phyloP scores from a whole-genome alignment of 73 alveolate species.

The Paramecium caudatum region DNA sequence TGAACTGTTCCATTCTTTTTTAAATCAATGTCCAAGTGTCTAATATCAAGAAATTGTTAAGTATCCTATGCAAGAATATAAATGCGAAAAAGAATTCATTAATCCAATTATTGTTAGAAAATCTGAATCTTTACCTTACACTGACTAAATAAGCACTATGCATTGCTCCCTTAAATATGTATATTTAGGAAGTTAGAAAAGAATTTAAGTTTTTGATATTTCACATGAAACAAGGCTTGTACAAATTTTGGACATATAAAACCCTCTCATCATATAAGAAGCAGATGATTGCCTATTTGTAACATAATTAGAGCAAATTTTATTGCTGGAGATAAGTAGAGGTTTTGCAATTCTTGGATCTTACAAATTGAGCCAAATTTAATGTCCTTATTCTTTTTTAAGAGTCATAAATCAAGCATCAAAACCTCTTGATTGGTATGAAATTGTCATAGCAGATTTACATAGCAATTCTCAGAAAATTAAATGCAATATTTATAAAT shows the following conservation, averaged over 20 bases:
- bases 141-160: slow-evolving; percentile 7
- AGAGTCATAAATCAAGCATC: background rate
- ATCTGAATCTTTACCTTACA: background rate
- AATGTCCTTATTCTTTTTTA: background rate
- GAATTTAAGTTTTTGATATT: background rate
- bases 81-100: background rate
- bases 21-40: background rate
- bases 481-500: slow-evolving; percentile 34
- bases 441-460: slow-evolving; percentile 13
- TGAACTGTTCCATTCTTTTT: background rate
- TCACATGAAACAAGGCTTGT: background rate
- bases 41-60: slow-evolving; percentile 21
- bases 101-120: background rate
- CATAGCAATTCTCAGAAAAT: background rate
- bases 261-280: background rate
- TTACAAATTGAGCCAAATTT: background rate
- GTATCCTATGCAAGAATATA: background rate
- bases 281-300: background rate
- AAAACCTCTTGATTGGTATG: slow-evolving; percentile 39
- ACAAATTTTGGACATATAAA: background rate
- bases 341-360: slow-evolving; percentile 32
- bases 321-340: background rate
- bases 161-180: background rate
- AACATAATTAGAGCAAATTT: background rate
- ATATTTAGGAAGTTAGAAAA: background rate